Evolutionary conservation across 495 filamentous ascomycete species (phyloP).

Genomic region (Evansstolkia leycettana): DNA sequence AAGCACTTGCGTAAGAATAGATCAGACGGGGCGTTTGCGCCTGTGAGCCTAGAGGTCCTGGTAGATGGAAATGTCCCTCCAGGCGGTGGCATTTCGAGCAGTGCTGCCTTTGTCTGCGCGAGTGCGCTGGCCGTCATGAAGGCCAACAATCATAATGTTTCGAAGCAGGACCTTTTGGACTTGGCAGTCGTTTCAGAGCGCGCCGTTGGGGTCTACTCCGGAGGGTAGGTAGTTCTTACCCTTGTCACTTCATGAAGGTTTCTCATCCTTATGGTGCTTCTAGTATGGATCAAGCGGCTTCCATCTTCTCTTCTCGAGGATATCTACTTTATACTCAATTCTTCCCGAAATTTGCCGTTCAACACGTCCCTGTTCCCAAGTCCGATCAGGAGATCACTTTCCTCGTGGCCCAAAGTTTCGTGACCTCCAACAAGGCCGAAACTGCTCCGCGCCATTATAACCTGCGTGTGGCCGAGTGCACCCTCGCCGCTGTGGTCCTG

Average conservation of each 20-base stretch:
- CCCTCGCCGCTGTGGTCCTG: conserved; percentile 69
- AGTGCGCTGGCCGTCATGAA: conserved; percentile 80
- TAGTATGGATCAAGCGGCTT: conserved; percentile 94
- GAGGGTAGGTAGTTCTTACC: conserved; percentile 48
- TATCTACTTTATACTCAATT: conserved; percentile 87
- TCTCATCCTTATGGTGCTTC: background rate
- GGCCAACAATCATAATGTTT: conserved; percentile 73
- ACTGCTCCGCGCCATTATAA: conserved; percentile 93
- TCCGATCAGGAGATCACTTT: conserved; percentile 77
- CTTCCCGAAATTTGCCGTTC: conserved; percentile 61
- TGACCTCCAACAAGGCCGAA: conserved; percentile 86
- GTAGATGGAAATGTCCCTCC: conserved; percentile 86
- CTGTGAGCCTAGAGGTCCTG: conserved; percentile 74
- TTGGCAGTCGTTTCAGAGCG: conserved; percentile 89
- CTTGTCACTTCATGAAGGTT: conserved; percentile 1
- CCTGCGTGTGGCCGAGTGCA: conserved; percentile 90
- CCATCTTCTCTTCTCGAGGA: conserved; percentile 77
- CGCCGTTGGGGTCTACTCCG: conserved; percentile 90
- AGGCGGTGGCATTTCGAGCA: conserved; percentile 85
- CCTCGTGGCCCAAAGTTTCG: conserved; percentile 87
- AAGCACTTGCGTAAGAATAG: conserved; percentile 63
- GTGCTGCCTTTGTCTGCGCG: conserved; percentile 86
- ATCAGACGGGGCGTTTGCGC: conserved; percentile 36
- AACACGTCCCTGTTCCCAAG: conserved; percentile 73
- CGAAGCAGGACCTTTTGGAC: conserved; percentile 82